Conservation (phyloP, 2,329 filamentous ascomycete species). For the Bipolaris bicolor region DNA sequence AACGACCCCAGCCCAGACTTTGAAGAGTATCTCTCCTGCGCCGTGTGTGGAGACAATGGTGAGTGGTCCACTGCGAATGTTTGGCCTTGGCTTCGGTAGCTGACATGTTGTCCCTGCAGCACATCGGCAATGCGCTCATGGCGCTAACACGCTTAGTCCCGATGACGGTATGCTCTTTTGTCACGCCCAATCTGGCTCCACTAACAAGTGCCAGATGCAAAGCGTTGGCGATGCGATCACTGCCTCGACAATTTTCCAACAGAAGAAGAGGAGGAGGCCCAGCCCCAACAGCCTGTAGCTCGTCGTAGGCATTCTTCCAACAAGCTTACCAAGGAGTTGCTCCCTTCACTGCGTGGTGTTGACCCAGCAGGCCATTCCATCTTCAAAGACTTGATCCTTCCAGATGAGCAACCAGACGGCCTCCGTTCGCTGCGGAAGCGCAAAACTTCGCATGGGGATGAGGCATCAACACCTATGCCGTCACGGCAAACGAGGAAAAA, state of each 20-base stretch:
- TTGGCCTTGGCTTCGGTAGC: constrained; percentile 45
- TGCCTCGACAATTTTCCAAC: constrained; percentile 58
- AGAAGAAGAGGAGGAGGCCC: constrained; percentile 37
- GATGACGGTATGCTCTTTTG: constrained; percentile 65
- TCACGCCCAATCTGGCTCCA: constrained; percentile 15
- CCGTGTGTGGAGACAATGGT: constrained; percentile 82
- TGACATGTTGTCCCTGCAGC: constrained; percentile 66
- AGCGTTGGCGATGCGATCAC: constrained; percentile 67
- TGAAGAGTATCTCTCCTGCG: constrained; percentile 78
- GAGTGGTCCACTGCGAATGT: constrained; percentile 51
- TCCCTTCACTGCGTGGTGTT: constrained; percentile 70
- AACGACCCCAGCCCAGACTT: constrained; percentile 82
- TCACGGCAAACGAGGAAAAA: constrained; percentile 51
- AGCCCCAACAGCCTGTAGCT: constrained; percentile 49
- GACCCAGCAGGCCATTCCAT: constrained; percentile 72
- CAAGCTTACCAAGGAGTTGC: constrained; percentile 72
- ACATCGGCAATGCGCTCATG: constrained; percentile 86
- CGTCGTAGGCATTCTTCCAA: constrained; percentile 64
- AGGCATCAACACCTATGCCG: constrained; percentile 60
- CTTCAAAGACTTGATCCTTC: constrained; percentile 73
- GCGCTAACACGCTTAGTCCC: constrained; percentile 66
- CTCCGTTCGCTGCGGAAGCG: constrained; percentile 81
- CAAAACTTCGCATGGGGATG: constrained; percentile 75
- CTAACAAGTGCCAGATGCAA: constrained; percentile 55
- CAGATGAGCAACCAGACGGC: constrained; percentile 76